Conservation (phyloP, 768 basidiomycete genomes). For the Rubroboletus satanas region DNA sequence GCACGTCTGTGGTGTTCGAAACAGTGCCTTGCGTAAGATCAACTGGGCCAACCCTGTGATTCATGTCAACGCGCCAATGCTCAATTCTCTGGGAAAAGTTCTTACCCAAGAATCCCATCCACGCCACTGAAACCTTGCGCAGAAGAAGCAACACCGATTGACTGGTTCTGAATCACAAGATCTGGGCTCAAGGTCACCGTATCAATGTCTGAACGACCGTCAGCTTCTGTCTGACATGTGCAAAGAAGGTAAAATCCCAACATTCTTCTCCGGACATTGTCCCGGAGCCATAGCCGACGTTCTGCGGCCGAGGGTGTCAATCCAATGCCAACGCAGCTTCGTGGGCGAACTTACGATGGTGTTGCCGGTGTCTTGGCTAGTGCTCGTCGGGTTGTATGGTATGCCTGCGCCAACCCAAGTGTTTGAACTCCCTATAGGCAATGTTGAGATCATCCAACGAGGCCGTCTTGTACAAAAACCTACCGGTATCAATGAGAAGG, state of each 20-base stretch:
- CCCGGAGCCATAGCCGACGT: slow-evolving; percentile 53
- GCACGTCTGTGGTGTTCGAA: slow-evolving; percentile 35
- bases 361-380: slow-evolving; percentile 41
- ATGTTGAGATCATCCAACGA: background rate
- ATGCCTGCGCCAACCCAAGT: slow-evolving; percentile 56
- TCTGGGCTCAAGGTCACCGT: slow-evolving; percentile 38
- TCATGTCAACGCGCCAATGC: background rate
- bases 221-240: background rate
- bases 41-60: slow-evolving; percentile 45
- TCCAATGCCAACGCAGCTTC: background rate
- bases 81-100: background rate
- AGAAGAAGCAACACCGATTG: slow-evolving; percentile 44
- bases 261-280: slow-evolving; percentile 52
- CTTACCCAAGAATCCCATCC: slow-evolving; percentile 52
- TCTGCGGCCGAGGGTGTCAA: slow-evolving; percentile 27
- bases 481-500: slow-evolving; percentile 58
- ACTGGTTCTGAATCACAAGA: slow-evolving; percentile 45
- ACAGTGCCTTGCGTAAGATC: slow-evolving; percentile 48
- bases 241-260: slow-evolving; percentile 16
- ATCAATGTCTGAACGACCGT: slow-evolving; percentile 39
- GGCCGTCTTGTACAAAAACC: slow-evolving; percentile 1
- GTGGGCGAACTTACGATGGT: slow-evolving; percentile 29
- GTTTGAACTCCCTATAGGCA: slow-evolving; percentile 39
- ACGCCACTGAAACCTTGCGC: slow-evolving; percentile 42
- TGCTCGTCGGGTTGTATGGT: slow-evolving; percentile 43